A percentile compares a stretch with the other conserved stretches of the same genome.
Conservation (phyloP, 345 rosid genomes). For the Ricinus communis region DNA sequence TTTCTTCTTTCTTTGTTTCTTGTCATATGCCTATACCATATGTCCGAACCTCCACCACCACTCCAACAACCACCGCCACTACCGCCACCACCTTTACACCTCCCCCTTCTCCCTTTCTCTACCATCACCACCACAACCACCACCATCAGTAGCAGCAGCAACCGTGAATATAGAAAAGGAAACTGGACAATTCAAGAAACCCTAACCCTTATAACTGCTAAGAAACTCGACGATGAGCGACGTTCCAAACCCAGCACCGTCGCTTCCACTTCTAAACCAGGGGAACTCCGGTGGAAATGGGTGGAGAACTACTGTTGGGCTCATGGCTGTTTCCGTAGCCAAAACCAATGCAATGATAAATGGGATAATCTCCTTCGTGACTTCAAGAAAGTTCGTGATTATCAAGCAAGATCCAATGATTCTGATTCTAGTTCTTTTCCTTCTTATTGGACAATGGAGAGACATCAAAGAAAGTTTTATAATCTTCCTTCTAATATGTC, state of each 20-base stretch:
- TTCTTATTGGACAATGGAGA: slow-evolving; percentile 37
- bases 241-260: slow-evolving; percentile 26
- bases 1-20: background rate
- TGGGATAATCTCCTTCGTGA: slow-evolving; percentile 49
- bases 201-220: slow-evolving; percentile 34
- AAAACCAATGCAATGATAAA: slow-evolving; percentile 49
- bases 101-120: background rate
- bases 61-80: slow-evolving; percentile 4
- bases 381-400: slow-evolving; percentile 35
- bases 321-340: slow-evolving; percentile 38
- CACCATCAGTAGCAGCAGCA: background rate
- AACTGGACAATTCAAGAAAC: slow-evolving; percentile 44
- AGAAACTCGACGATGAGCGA: slow-evolving; percentile 38
- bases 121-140: background rate
- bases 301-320: slow-evolving; percentile 44
- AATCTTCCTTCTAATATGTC: slow-evolving; percentile 42
- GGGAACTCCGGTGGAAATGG: slow-evolving; percentile 41
- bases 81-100: background rate
- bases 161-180: slow-evolving; percentile 37
- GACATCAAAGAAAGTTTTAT: slow-evolving; percentile 30
- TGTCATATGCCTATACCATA: slow-evolving; percentile 7
- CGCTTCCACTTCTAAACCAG: slow-evolving; percentile 14
- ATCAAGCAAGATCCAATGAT: slow-evolving; percentile 19
- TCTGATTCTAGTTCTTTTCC: slow-evolving; percentile 8
- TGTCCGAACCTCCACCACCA: slow-evolving; percentile 30